Percentiles rank a stretch among this genome's conserved stretches.
phyloP scores from a whole-genome alignment of 2,329 filamentous ascomycete species.

The Bretziella fagacearum region DNA sequence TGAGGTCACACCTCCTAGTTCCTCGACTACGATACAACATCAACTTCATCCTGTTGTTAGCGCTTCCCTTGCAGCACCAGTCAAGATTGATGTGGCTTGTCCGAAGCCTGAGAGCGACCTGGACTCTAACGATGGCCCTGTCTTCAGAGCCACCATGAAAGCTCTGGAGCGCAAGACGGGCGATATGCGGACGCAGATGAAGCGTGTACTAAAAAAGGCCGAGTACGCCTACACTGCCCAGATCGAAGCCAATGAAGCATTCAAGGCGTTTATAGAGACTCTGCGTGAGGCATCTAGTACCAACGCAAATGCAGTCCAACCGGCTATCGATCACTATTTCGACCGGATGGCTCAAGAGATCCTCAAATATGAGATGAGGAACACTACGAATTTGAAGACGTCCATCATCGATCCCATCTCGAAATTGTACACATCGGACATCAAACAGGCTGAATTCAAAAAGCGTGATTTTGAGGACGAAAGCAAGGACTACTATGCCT shows the following conservation, averaged over 20 bases:
- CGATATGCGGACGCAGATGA: constrained; percentile 86
- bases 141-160: constrained; percentile 95
- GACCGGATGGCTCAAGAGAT: constrained; percentile 93
- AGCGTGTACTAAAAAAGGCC: constrained; percentile 87
- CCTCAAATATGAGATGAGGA: constrained; percentile 67
- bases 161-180: constrained; percentile 91
- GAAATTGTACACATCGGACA: constrained; percentile 85
- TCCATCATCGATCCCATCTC: constrained; percentile 88
- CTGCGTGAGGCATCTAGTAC: constrained; percentile 75
- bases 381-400: constrained; percentile 68
- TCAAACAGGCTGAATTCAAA: constrained; percentile 93
- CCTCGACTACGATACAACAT: constrained; percentile 17
- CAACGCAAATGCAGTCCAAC: constrained; percentile 92
- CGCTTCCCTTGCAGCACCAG: constrained; percentile 21
- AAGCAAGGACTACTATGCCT: constrained; percentile 95
- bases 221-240: constrained; percentile 73
- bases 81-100: constrained; percentile 78
- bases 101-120: constrained; percentile 75
- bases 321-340: constrained; percentile 93
- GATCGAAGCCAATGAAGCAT: constrained; percentile 67
- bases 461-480: constrained; percentile 98
- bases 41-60: constrained; percentile 10
- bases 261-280: constrained; percentile 67
- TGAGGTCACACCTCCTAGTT: constrained; percentile 20
- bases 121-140: constrained; percentile 76